Evolutionary conservation across 2,329 filamentous ascomycete genomes (phyloP).

Genomic region (Septoria linicola): DNA sequence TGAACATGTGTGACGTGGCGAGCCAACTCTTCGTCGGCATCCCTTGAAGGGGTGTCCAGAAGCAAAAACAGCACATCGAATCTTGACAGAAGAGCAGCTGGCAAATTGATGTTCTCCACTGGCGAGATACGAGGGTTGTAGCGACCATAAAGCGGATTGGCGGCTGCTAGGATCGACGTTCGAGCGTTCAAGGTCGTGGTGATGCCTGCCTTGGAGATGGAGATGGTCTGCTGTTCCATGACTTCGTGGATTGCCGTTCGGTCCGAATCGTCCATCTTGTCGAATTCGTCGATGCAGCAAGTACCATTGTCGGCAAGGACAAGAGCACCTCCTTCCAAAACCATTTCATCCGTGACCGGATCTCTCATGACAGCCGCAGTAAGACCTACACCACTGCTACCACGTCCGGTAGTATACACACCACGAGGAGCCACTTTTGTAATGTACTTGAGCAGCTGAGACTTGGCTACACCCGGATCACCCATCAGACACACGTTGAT

Average conservation of each 20-base stretch:
- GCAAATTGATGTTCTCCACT: constrained; percentile 98
- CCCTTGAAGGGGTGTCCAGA: constrained; percentile 86
- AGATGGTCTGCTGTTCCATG: constrained; percentile 86
- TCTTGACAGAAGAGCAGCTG: constrained; percentile 92
- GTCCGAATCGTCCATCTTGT: constrained; percentile 86
- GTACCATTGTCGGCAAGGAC: constrained; percentile 80
- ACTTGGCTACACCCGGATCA: constrained; percentile 99
- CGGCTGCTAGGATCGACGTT: constrained; percentile 79
- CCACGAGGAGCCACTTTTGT: constrained; percentile 94
- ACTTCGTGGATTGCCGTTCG: constrained; percentile 82
- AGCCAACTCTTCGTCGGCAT: constrained; percentile 87
- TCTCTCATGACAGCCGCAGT: constrained; percentile 82
- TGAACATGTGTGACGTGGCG: constrained; percentile 95
- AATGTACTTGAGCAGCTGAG: constrained; percentile 96
- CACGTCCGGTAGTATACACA: constrained; percentile 78
- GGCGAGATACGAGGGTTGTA: constrained; percentile 98
- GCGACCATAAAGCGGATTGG: constrained; percentile 94
- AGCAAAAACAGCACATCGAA: constrained; percentile 97
- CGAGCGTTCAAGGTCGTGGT: constrained; percentile 95
- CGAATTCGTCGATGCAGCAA: constrained; percentile 84
- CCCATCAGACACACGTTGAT: constrained; percentile 99
- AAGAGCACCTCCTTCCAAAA: constrained; percentile 75
- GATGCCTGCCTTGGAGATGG: constrained; percentile 87
- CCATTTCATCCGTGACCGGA: constrained; percentile 80
- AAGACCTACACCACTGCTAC: constrained; percentile 77